A percentile compares a stretch with the other conserved stretches of the same genome.
Evolutionary conservation across 2,329 filamentous ascomycete species (phyloP).

Genomic region (Trichoderma asperellum): DNA sequence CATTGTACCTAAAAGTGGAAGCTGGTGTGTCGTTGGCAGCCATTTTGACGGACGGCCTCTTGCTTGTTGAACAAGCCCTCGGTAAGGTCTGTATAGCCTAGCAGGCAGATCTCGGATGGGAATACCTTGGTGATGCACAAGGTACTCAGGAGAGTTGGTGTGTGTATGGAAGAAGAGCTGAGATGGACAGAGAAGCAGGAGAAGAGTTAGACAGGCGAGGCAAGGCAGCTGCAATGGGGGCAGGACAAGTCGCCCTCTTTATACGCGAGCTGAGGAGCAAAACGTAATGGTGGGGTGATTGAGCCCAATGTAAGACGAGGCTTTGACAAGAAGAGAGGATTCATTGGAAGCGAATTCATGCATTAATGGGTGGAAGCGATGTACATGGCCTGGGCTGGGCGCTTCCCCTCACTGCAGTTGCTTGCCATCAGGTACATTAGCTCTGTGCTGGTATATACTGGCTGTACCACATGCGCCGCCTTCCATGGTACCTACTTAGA

Average conservation of each 20-base stretch:
- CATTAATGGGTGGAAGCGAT: slow-evolving; percentile 2
- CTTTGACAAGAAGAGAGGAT: background rate
- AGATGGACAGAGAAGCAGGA: background rate
- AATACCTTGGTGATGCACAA: background rate
- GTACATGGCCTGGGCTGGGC: slow-evolving; percentile 5
- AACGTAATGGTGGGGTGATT: slow-evolving; percentile 21
- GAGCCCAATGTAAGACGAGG: slow-evolving; percentile 22
- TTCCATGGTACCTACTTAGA: background rate
- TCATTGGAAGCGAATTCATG: slow-evolving; percentile 4
- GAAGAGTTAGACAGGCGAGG: background rate
- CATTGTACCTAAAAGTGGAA: slow-evolving; percentile 58
- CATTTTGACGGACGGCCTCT: slow-evolving; percentile 41
- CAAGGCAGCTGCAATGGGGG: slow-evolving; percentile 1
- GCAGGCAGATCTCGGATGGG: background rate
- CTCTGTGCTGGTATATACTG: background rate
- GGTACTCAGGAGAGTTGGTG: background rate
- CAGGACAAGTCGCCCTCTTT: slow-evolving; percentile 10
- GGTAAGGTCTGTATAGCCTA: background rate
- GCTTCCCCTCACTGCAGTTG: background rate
- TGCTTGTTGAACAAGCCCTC: background rate
- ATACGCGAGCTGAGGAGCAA: slow-evolving; percentile 11
- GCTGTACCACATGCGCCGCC: background rate
- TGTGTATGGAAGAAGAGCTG: background rate
- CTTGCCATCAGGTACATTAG: background rate
- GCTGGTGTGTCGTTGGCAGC: slow-evolving; percentile 48